These are phyloP conservation scores for Acacia pycnantha DNA, from an alignment of 331 rosid species.

Conservation along the genomic window DNA sequence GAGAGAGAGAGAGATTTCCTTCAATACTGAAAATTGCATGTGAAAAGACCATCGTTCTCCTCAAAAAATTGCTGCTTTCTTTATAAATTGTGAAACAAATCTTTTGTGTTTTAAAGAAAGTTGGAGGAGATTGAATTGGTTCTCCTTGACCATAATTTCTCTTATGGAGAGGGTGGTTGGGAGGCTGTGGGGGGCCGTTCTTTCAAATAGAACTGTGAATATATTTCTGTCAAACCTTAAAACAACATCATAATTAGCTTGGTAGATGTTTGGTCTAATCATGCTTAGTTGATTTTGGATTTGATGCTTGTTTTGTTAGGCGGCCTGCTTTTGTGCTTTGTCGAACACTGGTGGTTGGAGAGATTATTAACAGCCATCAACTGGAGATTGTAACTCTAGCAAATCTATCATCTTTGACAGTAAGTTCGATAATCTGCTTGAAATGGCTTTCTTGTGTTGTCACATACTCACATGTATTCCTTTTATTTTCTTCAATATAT, in stretches of 20 bases:
- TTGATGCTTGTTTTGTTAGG: slow-evolving; percentile 42
- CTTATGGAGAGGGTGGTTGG: not conserved
- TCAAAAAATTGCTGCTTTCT: not conserved
- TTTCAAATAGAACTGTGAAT: not conserved
- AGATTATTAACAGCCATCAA: slow-evolving; percentile 51
- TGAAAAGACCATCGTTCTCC: not conserved
- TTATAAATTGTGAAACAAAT: not conserved
- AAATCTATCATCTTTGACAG: slow-evolving; percentile 74
- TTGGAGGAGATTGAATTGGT: not conserved
- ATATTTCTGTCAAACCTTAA: slow-evolving; percentile 9
- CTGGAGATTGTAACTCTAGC: slow-evolving; percentile 83
- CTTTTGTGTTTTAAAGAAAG: not conserved
- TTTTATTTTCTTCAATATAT: not conserved
- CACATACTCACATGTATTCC: not conserved
- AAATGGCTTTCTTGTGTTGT: slow-evolving; percentile 18
- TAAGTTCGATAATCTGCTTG: slow-evolving; percentile 32
- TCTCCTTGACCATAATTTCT: not conserved
- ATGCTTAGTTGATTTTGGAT: slow-evolving; percentile 22
- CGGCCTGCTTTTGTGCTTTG: slow-evolving; percentile 69
- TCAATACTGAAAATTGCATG: not conserved
- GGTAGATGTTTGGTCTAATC: slow-evolving; percentile 18
- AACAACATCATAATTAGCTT: not conserved
- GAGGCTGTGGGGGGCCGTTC: not conserved
- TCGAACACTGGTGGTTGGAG: slow-evolving; percentile 43
- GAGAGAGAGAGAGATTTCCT: not conserved